A percentile compares a stretch with the other conserved stretches of the same genome.
phyloP scores from a whole-genome alignment of 2,329 filamentous ascomycete species.

The Apiospora sp. region DNA sequence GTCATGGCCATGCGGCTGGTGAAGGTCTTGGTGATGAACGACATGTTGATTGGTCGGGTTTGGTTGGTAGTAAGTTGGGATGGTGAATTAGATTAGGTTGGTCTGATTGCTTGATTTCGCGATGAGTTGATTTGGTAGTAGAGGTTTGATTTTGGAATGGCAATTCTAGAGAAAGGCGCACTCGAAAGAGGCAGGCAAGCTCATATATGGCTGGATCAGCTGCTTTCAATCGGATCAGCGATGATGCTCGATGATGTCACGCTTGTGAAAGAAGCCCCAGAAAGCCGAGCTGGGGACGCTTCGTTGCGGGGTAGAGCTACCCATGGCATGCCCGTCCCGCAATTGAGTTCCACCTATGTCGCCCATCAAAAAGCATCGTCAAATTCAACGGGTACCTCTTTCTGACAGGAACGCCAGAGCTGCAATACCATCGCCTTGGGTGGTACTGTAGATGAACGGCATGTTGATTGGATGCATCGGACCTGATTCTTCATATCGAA shows the following conservation, averaged over 20 bases:
- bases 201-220: conserved; percentile 9
- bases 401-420: background rate
- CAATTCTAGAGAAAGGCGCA: background rate
- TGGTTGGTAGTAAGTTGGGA: background rate
- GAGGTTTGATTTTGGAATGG: background rate
- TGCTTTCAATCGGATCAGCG: background rate
- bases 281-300: background rate
- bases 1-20: conserved; percentile 52
- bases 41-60: conserved; percentile 51
- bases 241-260: conserved; percentile 18
- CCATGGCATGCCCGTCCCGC: background rate
- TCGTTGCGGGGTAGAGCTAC: background rate
- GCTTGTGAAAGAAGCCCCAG: conserved; percentile 6
- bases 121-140: background rate
- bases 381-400: background rate
- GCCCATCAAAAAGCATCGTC: background rate
- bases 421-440: background rate
- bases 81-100: background rate
- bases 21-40: conserved; percentile 58
- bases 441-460: background rate
- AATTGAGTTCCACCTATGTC: background rate
- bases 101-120: background rate
- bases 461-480: background rate
- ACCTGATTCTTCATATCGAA: background rate
- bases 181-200: background rate